Evolutionary conservation across 208 protist species (phyloP).

Genomic region (Leishmania major): DNA sequence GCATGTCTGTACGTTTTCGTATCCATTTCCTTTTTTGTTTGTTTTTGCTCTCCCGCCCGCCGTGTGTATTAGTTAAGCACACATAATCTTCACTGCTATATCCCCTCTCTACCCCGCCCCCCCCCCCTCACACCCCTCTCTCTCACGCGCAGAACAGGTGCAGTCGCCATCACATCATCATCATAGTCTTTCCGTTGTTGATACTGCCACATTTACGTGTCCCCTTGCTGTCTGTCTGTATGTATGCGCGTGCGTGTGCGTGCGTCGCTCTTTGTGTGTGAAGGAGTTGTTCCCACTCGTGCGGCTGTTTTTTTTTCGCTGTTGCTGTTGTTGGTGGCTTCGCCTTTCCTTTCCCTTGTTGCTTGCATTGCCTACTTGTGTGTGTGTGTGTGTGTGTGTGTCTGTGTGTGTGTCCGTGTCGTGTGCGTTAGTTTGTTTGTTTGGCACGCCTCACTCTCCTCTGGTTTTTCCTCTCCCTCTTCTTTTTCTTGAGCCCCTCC

Average conservation of each 20-base stretch:
- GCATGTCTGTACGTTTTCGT: not conserved
- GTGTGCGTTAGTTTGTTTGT: too few species aligned
- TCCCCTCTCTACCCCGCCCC: not conserved
- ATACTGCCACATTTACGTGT: not conserved
- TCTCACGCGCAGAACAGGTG: not conserved
- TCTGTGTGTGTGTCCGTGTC: too few species aligned
- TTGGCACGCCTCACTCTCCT: too few species aligned
- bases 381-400: too few species aligned
- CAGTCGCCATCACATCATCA: not conserved
- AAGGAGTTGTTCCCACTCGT: not conserved
- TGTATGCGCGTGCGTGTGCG: not conserved
- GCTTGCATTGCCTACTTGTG: not conserved
- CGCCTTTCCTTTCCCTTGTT: not conserved
- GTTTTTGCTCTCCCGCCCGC: not conserved
- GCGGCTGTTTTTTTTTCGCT: not conserved
- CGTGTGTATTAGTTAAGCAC: slow-evolving; percentile 10
- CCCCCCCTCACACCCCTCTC: not conserved
- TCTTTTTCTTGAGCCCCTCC: not conserved
- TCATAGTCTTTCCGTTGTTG: not conserved
- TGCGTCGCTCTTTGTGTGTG: not conserved
- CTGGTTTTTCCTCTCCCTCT: not conserved
- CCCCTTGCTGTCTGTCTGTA: not conserved
- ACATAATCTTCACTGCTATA: not conserved
- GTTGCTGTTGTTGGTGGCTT: not conserved
- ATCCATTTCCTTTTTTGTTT: not conserved